Conservation (phyloP, 1,284 basidiomycete genomes). For the Ganoderma sinense region DNA sequence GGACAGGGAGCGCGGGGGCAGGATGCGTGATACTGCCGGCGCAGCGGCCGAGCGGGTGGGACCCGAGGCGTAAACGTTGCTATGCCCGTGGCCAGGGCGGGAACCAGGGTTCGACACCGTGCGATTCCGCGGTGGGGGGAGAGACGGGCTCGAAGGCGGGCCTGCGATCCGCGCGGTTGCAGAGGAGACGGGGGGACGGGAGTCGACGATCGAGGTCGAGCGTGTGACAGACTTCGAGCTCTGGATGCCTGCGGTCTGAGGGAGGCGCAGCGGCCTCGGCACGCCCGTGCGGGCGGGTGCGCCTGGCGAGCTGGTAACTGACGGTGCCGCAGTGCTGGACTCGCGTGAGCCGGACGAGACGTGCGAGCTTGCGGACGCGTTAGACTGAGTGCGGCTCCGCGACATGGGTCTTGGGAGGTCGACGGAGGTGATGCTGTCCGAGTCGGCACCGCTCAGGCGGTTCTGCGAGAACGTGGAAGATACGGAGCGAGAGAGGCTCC, state of each 20-base stretch:
- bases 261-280: slow-evolving; percentile 32
- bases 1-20: slow-evolving; percentile 23
- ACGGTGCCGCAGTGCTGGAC: slow-evolving; percentile 25
- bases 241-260: slow-evolving; percentile 27
- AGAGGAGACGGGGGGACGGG: slow-evolving; percentile 9
- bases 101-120: slow-evolving; percentile 31
- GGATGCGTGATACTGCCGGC: slow-evolving; percentile 15
- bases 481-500: slow-evolving; percentile 25
- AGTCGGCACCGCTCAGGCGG: slow-evolving; percentile 20
- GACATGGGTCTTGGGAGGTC: slow-evolving; percentile 8
- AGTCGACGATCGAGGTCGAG: slow-evolving; percentile 8
- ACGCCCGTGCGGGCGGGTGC: slow-evolving; percentile 12
- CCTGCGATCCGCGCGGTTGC: slow-evolving; percentile 7
- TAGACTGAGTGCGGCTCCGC: slow-evolving; percentile 28
- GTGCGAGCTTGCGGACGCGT: slow-evolving; percentile 31
- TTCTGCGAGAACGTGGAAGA: slow-evolving; percentile 25
- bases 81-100: slow-evolving; percentile 2
- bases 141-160: slow-evolving; percentile 3
- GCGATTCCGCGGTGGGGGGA: slow-evolving; percentile 20
- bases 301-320: slow-evolving; percentile 27
- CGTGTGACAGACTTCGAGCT: slow-evolving; percentile 5
- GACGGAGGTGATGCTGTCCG: slow-evolving; percentile 24
- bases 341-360: slow-evolving; percentile 31
- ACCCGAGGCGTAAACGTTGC: slow-evolving; percentile 1
- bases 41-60: slow-evolving; percentile 2